Evolutionary conservation across 192 early-diverging fungal genomes (phyloP).

Genomic region (Coemansia sp.): DNA sequence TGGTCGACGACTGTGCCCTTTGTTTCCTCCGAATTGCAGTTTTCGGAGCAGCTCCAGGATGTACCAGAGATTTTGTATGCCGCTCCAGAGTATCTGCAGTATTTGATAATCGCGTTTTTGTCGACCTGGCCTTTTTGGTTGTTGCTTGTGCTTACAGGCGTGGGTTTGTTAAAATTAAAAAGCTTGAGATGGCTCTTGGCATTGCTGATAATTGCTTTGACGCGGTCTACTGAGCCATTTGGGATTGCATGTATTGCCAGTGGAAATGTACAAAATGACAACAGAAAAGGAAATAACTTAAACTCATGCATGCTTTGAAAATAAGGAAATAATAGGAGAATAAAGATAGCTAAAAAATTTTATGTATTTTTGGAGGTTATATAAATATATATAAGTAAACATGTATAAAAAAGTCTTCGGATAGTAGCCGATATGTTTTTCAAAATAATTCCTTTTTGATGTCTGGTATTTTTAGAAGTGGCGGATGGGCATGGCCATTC

Average conservation of each 20-base stretch:
- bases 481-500: too few relatives aligned
- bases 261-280: not conserved
- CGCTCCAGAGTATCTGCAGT: slow-evolving; percentile 32
- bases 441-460: too few relatives aligned
- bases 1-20: slow-evolving; percentile 31
- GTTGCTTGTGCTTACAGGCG: not conserved
- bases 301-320: not conserved
- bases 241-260: not conserved
- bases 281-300: not conserved
- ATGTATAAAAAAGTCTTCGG: too few relatives aligned
- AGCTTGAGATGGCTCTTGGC: not conserved
- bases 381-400: too few relatives aligned
- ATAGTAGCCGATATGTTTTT: too few relatives aligned
- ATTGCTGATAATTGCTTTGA: not conserved
- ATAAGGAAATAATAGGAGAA: not conserved
- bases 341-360: not conserved
- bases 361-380: too few relatives aligned
- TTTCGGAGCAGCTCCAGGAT: slow-evolving; percentile 24
- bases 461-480: too few relatives aligned
- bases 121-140: not conserved
- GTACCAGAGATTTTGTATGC: slow-evolving; percentile 20
- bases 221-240: not conserved
- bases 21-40: slow-evolving; percentile 26
- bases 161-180: not conserved
- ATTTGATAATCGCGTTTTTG: not conserved